Percentiles rank a stretch among this genome's conserved stretches.
Conservation (phyloP, 2,329 filamentous ascomycete genomes). For the Epichloe elymi region DNA sequence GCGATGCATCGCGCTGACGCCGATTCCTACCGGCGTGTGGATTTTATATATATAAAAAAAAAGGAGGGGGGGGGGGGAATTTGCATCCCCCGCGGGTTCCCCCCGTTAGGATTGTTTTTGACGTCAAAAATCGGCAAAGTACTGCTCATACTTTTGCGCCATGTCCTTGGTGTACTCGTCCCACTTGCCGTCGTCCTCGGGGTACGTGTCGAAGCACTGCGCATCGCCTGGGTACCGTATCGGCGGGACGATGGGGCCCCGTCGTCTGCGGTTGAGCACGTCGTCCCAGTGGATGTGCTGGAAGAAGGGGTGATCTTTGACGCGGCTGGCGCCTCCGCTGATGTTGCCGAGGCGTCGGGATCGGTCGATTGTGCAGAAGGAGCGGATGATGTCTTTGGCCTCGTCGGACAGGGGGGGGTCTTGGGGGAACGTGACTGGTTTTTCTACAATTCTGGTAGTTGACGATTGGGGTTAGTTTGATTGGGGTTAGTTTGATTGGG, state of each 20-base stretch:
- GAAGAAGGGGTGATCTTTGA: constrained; percentile 71
- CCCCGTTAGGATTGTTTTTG: neutral
- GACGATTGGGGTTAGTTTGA: neutral
- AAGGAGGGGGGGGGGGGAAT: no score
- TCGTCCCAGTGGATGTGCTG: constrained; percentile 60
- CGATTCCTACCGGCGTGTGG: no score
- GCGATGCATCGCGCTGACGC: no score
- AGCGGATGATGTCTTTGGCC: constrained; percentile 62
- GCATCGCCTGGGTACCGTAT: constrained; percentile 61
- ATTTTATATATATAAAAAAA: no score
- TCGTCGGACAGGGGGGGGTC: constrained; percentile 49
- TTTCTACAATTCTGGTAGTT: constrained; percentile 56
- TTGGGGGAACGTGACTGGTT: constrained; percentile 56
- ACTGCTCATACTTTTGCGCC: constrained; percentile 53
- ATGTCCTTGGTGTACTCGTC: constrained; percentile 59
- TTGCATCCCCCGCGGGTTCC: no score
- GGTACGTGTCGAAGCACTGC: constrained; percentile 71
- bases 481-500: no score
- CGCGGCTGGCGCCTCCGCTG: constrained; percentile 54
- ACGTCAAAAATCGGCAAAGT: constrained; percentile 56
- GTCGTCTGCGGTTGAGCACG: constrained; percentile 47
- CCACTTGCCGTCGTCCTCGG: constrained; percentile 55
- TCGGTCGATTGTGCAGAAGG: constrained; percentile 67
- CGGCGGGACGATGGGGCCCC: constrained; percentile 64
- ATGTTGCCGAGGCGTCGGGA: constrained; percentile 69